These are phyloP conservation scores for Zygosaccharomyces kombuchaensis DNA, from an alignment of 805 yeast species.

Conservation along the genomic window DNA sequence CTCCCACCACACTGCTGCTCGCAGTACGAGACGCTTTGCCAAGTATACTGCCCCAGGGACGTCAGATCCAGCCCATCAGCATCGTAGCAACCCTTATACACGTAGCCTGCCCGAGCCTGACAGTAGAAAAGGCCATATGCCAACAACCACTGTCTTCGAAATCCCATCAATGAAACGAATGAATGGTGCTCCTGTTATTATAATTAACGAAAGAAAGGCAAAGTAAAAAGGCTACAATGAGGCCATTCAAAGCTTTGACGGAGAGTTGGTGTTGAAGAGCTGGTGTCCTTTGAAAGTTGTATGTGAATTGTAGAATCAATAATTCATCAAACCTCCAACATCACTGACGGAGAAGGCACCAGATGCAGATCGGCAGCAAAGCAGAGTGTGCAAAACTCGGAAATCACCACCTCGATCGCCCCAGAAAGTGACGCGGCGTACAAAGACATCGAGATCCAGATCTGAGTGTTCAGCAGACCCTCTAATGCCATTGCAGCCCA, in stretches of 20 bases:
- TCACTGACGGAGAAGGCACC: background rate
- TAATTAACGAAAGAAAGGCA: background rate
- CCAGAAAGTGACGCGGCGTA: background rate
- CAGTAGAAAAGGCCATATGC: slow-evolving; percentile 2
- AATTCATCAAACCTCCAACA: background rate
- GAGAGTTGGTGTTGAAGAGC: background rate
- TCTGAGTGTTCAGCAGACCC: background rate
- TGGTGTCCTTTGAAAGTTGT: background rate
- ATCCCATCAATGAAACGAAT: slow-evolving; percentile 3
- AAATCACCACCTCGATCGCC: background rate
- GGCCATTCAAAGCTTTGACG: slow-evolving; percentile 2
- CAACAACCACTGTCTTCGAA: slow-evolving; percentile 5
- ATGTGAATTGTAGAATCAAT: background rate
- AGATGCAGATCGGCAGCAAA: slow-evolving; percentile 3
- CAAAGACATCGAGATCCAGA: background rate
- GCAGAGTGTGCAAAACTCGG: background rate
- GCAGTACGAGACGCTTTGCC: slow-evolving; percentile 60
- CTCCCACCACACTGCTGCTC: slow-evolving; percentile 46
- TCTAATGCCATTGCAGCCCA: background rate
- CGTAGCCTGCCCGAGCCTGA: slow-evolving; percentile 1
- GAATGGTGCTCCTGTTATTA: background rate
- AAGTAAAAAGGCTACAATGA: slow-evolving; percentile 1
- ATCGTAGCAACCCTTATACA: slow-evolving; percentile 37
- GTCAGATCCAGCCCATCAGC: slow-evolving; percentile 18
- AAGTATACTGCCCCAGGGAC: slow-evolving; percentile 46